Evolutionary conservation across 441 rosid species (phyloP).

Genomic region (Eutrema salsugineum): DNA sequence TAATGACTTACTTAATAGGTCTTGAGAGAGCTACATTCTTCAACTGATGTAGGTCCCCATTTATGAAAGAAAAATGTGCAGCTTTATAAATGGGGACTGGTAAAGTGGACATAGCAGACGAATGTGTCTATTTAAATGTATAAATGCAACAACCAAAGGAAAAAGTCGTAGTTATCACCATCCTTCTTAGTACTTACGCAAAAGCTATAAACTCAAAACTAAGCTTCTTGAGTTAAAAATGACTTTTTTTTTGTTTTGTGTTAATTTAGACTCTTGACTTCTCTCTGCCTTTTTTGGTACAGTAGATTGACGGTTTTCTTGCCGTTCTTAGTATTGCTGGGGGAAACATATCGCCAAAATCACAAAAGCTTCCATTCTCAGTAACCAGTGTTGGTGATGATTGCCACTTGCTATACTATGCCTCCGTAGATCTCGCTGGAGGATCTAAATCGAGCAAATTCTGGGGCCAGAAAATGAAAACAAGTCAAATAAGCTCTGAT

Average conservation of each 20-base stretch:
- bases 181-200: background rate
- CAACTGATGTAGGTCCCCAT: background rate
- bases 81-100: background rate
- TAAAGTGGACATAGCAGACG: background rate
- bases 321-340: constrained; percentile 92
- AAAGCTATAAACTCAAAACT: background rate
- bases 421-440: constrained; percentile 79
- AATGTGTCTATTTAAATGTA: background rate
- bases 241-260: background rate
- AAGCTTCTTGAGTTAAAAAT: background rate
- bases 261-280: constrained; percentile 11
- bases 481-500: constrained; percentile 48
- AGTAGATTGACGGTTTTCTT: constrained; percentile 91
- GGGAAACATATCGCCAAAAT: constrained; percentile 80
- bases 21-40: background rate
- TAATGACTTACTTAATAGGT: background rate
- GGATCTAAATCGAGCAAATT: constrained; percentile 51
- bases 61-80: background rate
- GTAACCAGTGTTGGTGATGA: constrained; percentile 93
- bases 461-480: constrained; percentile 54
- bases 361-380: constrained; percentile 92
- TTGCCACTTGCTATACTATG: constrained; percentile 68
- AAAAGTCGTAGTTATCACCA: background rate
- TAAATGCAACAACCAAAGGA: background rate
- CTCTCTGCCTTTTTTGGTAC: constrained; percentile 16